A percentile compares a stretch with the other conserved stretches of the same genome.
phyloP scores from a whole-genome alignment of 805 yeast species.

The Starmera quercuum region DNA sequence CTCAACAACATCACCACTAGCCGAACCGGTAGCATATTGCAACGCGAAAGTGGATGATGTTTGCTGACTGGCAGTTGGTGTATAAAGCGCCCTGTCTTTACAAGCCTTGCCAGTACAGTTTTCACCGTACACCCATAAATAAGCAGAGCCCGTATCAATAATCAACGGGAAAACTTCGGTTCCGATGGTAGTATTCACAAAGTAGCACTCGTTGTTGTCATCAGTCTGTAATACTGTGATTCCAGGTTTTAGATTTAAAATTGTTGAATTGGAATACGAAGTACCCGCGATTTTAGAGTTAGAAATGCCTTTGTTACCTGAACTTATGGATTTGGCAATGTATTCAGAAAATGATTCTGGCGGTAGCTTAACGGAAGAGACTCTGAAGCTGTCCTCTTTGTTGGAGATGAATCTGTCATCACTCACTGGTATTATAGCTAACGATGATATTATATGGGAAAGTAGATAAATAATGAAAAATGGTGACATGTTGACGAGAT shows the following conservation, averaged over 20 bases:
- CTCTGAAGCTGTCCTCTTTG: background rate
- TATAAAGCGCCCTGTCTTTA: slow-evolving; percentile 21
- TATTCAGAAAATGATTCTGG: background rate
- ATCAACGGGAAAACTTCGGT: slow-evolving; percentile 41
- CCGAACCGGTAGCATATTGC: slow-evolving; percentile 45
- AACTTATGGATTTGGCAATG: background rate
- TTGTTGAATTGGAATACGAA: slow-evolving; percentile 8
- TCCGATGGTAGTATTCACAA: slow-evolving; percentile 31
- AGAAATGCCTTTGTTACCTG: background rate
- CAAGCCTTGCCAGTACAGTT: slow-evolving; percentile 42
- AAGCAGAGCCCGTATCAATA: slow-evolving; percentile 60
- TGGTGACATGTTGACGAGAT: no score
- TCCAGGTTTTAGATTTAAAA: slow-evolving; percentile 20
- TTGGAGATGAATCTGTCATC: background rate
- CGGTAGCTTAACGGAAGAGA: background rate
- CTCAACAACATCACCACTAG: slow-evolving; percentile 39
- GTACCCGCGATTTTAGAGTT: background rate
- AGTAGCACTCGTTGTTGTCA: slow-evolving; percentile 26
- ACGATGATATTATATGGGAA: background rate
- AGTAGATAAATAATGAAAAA: background rate
- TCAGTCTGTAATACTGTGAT: slow-evolving; percentile 21
- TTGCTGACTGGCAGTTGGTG: slow-evolving; percentile 12
- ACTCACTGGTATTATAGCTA: background rate
- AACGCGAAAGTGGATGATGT: slow-evolving; percentile 34
- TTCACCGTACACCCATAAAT: slow-evolving; percentile 53